Percentiles rank a stretch among this genome's conserved stretches.
phyloP scores from a whole-genome alignment of 164 flowering plant species.

The Vitis amurensis region DNA sequence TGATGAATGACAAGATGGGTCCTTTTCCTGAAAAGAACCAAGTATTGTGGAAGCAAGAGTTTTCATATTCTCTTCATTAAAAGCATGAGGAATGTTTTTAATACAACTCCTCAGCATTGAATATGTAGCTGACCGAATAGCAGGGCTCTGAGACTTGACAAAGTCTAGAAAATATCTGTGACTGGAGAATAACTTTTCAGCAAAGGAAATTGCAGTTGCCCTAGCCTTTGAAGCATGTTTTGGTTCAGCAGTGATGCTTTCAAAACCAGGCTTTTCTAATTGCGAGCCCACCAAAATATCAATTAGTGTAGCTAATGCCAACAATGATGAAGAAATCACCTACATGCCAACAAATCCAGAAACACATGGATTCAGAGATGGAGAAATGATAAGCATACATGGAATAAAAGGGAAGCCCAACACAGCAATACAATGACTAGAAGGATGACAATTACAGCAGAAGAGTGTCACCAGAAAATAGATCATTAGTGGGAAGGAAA shows the following conservation, averaged over 20 bases:
- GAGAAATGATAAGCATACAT: not conserved
- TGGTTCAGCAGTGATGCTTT: constrained; percentile 44
- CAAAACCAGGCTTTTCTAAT: constrained; percentile 48
- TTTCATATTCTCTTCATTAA: constrained; percentile 68
- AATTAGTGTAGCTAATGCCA: constrained; percentile 79
- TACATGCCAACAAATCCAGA: constrained; percentile 21
- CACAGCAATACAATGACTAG: constrained; percentile 1
- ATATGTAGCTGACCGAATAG: constrained; percentile 76
- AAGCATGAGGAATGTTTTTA: constrained; percentile 61
- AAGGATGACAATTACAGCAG: not conserved
- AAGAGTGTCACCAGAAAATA: not conserved
- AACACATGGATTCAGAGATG: not conserved
- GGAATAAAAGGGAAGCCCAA: not conserved
- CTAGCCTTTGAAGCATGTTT: constrained; percentile 75
- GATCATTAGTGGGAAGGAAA: not conserved
- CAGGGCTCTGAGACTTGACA: constrained; percentile 63
- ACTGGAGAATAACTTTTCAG: constrained; percentile 59
- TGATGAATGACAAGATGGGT: constrained; percentile 80
- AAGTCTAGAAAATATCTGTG: constrained; percentile 73
- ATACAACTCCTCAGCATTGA: constrained; percentile 66
- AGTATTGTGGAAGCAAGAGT: constrained; percentile 55
- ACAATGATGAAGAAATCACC: constrained; percentile 82
- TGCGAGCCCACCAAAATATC: constrained; percentile 57
- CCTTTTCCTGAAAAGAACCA: constrained; percentile 90
- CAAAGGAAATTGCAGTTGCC: constrained; percentile 46